A percentile compares a stretch with the other conserved stretches of the same genome.
These are phyloP conservation scores for Silene conica DNA, from an alignment of 148 eudicot species.

Conservation along the genomic window DNA sequence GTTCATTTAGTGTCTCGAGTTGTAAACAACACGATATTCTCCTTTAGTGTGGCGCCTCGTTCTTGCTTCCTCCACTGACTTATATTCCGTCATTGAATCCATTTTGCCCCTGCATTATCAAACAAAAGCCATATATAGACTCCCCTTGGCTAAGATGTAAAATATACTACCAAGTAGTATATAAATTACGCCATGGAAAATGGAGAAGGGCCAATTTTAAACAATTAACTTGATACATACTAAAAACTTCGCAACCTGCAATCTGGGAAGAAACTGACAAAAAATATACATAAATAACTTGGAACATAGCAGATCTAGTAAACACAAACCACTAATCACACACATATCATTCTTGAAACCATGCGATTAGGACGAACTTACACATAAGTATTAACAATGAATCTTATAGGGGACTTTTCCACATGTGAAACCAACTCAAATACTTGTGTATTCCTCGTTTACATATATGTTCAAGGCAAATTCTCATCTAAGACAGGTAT, in stretches of 20 bases:
- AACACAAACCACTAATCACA: not conserved
- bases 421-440: not conserved
- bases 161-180: too few relatives aligned
- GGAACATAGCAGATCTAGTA: not conserved
- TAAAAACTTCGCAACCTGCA: not conserved
- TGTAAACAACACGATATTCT: not conserved
- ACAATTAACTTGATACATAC: too few relatives aligned
- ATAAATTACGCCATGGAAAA: not conserved
- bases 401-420: not conserved
- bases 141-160: not conserved
- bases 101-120: not conserved
- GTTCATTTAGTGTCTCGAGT: not conserved
- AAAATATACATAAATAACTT: not conserved
- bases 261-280: slow-evolving; percentile 2
- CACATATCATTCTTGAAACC: not conserved
- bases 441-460: not conserved
- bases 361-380: not conserved
- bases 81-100: too few relatives aligned
- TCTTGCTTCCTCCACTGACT: not conserved
- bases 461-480: too few relatives aligned
- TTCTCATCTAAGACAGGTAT: too few relatives aligned
- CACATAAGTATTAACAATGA: not conserved
- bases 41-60: not conserved
- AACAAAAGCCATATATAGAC: not conserved
- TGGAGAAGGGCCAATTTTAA: too few relatives aligned